Percentiles rank a stretch among this genome's conserved stretches.
phyloP scores from a whole-genome alignment of 345 rosid species.

The Zanthoxylum bungeanum region DNA sequence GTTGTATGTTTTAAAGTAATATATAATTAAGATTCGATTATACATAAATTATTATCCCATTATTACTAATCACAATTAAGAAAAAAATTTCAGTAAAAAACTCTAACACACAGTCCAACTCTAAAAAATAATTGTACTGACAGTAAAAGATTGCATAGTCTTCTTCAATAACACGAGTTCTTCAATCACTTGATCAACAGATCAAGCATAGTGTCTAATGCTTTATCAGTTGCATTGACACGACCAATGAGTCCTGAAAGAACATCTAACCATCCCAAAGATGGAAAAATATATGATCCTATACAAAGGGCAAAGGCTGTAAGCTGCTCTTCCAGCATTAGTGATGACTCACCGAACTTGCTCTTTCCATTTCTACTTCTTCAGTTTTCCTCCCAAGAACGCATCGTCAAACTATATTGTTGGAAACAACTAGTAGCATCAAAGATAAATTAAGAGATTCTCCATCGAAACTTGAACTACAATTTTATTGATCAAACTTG shows the following conservation, averaged over 20 bases:
- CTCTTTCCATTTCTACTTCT: neutral
- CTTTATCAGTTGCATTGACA: neutral
- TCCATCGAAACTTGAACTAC: neutral
- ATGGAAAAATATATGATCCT: neutral
- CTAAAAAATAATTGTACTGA: too few species aligned
- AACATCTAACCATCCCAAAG: neutral
- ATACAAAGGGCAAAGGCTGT: too few species aligned
- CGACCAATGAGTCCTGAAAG: neutral
- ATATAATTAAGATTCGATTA: too few species aligned
- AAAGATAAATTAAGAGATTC: neutral
- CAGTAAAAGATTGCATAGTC: too few species aligned
- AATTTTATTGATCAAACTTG: neutral
- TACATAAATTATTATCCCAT: too few species aligned
- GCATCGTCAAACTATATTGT: constrained; percentile 13
- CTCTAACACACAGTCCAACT: too few species aligned
- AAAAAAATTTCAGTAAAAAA: too few species aligned
- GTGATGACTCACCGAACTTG: neutral
- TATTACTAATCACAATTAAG: too few species aligned
- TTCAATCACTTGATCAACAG: neutral
- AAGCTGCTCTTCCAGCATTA: neutral
- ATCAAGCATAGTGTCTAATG: neutral
- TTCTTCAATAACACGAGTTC: too few species aligned
- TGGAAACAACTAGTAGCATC: neutral
- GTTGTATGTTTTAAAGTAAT: too few species aligned
- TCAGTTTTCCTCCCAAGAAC: constrained; percentile 14